Evolutionary conservation across 805 yeast genomes (phyloP).

Genomic region (Barnettozyma pratensis): DNA sequence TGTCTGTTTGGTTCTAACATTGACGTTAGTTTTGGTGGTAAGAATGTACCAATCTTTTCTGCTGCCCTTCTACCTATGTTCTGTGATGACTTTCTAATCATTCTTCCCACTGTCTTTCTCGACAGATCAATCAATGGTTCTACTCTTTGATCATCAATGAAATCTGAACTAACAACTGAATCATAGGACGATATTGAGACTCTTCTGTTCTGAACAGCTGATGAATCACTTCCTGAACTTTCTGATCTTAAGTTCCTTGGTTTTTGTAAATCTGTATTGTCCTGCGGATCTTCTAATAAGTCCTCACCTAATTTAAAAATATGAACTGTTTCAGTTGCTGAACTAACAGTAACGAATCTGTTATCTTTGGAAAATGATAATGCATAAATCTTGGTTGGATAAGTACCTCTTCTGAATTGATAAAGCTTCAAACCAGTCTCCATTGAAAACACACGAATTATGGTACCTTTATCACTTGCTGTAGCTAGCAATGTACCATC

Average conservation of each 20-base stretch:
- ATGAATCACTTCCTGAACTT: constrained; percentile 20
- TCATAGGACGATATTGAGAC: constrained; percentile 24
- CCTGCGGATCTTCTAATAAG: constrained; percentile 10
- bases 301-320: constrained; percentile 63
- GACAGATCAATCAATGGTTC: constrained; percentile 72
- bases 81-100: constrained; percentile 75
- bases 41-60: constrained; percentile 80
- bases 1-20: constrained; percentile 87
- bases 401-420: constrained; percentile 78
- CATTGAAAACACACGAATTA: constrained; percentile 62
- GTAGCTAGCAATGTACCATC: constrained; percentile 70
- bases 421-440: constrained; percentile 56
- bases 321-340: constrained; percentile 90
- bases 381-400: constrained; percentile 75
- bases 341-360: constrained; percentile 70
- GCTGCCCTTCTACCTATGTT: constrained; percentile 76
- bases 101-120: constrained; percentile 66
- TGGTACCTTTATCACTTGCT: constrained; percentile 74
- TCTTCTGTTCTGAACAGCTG: constrained; percentile 13
- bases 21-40: constrained; percentile 76
- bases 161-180: constrained; percentile 19
- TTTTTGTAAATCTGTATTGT: constrained; percentile 10
- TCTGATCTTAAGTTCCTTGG: constrained; percentile 14
- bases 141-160: constrained; percentile 9
- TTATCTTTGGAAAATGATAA: constrained; percentile 71